Base-by-base conservation (phyloP, 2,329 filamentous ascomycete genomes). In the Dothideomycetes sp. region DNA sequence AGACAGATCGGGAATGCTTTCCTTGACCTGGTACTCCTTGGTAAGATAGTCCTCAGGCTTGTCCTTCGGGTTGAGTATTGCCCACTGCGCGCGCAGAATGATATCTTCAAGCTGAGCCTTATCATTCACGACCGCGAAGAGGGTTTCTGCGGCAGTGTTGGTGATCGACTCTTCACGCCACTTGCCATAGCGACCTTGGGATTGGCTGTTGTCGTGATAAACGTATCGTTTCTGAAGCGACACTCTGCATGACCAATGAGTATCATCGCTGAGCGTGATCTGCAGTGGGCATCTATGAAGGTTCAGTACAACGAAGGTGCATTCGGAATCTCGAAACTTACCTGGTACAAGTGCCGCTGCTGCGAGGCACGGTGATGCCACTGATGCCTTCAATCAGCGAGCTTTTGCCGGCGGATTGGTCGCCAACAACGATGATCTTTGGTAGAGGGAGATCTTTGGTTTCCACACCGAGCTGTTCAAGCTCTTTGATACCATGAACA, bases 401-500 rank as follows among this genome's bases (percentile, higher is more conserved):
- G 0, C 80, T 86, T 55, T 94, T 94, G 0, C 87, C 88, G 0
- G 85, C 82, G 0, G 77, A 84, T 53, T 94, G 87, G 34, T 94
- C 86, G 0, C 87, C 87, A 0, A 94, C 77, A 0, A 94, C 74
- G 5, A 89, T 82, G 8, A 93, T 77, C 50, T 86, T 84, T 0
- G 87, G 85, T 0, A 94, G 65, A 0, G 76, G 74, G 0, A 85
- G 74, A 0, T 66, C 53, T 4, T 78, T 73, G 13, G 82, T 75
- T 35, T 82, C 78, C 1, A 94, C 78, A 0, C 82, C 84, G 0
- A 89, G 70, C 5, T 78, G 71, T 36, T 84, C 76, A 0, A 94
- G 71, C 33, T 81, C 74, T 3, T 74, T 75, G 0, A 86, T 71
- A 0, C 75, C 74, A 33, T 82, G 69, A 2, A 85, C 79, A 34